Base-by-base conservation (phyloP, 805 yeast genomes). In the Ascoidea asiatica region DNA sequence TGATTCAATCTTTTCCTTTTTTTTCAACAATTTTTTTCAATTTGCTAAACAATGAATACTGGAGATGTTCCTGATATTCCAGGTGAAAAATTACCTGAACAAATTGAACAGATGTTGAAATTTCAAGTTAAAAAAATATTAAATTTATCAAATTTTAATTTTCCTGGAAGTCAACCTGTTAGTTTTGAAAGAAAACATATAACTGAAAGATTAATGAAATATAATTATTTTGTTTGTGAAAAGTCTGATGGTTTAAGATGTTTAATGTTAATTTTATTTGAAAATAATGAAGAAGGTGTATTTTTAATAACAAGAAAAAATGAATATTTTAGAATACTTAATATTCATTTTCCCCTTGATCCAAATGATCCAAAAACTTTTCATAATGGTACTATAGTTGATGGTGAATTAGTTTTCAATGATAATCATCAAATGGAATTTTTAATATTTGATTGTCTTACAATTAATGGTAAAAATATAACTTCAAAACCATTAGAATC, bases 111-210 rank as follows among this genome's bases (percentile, higher is more conserved):
- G 21, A 87, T 75, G 46, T 69, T 90, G 44, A 75, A 79, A 55
- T 69, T 68, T 43, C 78, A 79, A 63, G 81, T 89, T 4, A 79
- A 88, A 39, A 57, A 75, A 54, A 64, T 82, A 49, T 57, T 81
- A 53, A 67, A 75, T 52, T 65, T 79, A 51, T 69, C 77, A 29
- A 70, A 73, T 38, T 66, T 72, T 17, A 53, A 62, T 1, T 89
- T 89, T 54, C 94, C 95, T 2, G 97, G 98, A 0, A 80, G 96
- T 1, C 98, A 94, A 62, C 99, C 99, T 0, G 85, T 90, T 2
- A 85, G 95, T 21, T 89, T 92, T 57, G 79, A 84, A 39, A 69
- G 86, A 45, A 65, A 70, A 33, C 96, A 90, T 62, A 66, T 92
- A 20, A 59, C 59, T 3, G 75, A 76, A 41, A 75, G 78, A 33